These are phyloP conservation scores for Plasmopara viticola DNA, from an alignment of 352 stramenopile species.

Conservation along the genomic window DNA sequence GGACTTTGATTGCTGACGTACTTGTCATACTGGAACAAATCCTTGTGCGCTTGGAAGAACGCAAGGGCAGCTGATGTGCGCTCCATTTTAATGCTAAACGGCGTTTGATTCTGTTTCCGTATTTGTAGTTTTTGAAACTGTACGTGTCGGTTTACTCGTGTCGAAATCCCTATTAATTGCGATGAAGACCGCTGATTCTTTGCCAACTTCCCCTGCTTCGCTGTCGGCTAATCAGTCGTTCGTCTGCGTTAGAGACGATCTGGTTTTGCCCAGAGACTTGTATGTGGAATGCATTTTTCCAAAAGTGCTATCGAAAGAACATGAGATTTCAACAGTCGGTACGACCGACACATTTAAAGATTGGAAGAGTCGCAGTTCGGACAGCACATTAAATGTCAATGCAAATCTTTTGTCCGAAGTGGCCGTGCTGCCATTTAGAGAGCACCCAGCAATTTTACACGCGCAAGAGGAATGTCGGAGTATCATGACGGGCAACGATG, in stretches of 20 bases:
- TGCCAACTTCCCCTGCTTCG: constrained; percentile 6
- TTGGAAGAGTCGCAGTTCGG: constrained; percentile 14
- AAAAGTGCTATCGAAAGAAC: constrained; percentile 22
- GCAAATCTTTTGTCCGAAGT: constrained; percentile 15
- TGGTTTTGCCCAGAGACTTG: constrained; percentile 49
- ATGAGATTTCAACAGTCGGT: constrained; percentile 5
- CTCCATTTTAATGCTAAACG: constrained; percentile 9
- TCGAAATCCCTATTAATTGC: no score
- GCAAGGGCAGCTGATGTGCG: constrained; percentile 8
- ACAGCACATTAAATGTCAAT: constrained; percentile 11
- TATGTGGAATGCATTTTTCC: constrained; percentile 56
- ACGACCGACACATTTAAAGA: constrained; percentile 10
- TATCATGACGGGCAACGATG: constrained; percentile 60
- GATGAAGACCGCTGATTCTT: constrained; percentile 19
- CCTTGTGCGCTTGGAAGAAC: constrained; percentile 57
- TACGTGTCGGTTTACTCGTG: constrained; percentile 8
- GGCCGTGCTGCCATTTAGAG: constrained; percentile 36
- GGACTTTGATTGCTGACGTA: constrained; percentile 28
- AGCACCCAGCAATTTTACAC: constrained; percentile 43
- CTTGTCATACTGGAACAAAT: constrained; percentile 65
- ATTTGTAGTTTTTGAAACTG: constrained; percentile 5
- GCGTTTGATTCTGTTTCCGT: constrained; percentile 1
- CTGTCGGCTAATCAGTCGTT: constrained; percentile 12
- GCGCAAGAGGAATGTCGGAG: constrained; percentile 56
- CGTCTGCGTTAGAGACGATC: constrained; percentile 46